phyloP scores from a whole-genome alignment of 169 alveolate species.

The Cryptosporidium ryanae region DNA sequence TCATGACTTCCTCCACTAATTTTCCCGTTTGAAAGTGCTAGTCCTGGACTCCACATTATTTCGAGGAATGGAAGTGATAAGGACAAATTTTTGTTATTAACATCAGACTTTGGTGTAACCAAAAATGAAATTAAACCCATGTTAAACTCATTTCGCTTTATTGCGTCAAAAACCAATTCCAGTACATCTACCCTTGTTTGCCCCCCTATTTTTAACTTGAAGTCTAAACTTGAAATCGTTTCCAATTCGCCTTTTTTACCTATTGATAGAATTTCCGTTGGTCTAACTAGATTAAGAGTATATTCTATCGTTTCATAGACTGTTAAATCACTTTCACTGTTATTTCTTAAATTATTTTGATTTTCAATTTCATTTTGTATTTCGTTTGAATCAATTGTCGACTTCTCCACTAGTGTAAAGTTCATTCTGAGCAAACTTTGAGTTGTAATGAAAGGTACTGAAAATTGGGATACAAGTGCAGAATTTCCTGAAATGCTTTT shows the following conservation, averaged over 20 bases:
- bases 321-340: too few relatives aligned
- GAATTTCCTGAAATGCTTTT: conserved; percentile 3
- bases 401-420: conserved; percentile 20
- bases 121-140: conserved; percentile 22
- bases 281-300: conserved; percentile 7
- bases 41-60: conserved; percentile 46
- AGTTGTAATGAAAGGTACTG: conserved; percentile 61
- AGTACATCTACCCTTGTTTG: conserved; percentile 19
- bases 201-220: conserved; percentile 21
- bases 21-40: conserved; percentile 22
- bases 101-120: background rate
- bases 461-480: conserved; percentile 58
- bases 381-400: background rate
- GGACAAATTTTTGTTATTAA: background rate
- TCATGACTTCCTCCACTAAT: conserved; percentile 50
- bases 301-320: conserved; percentile 13
- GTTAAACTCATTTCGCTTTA: background rate
- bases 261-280: background rate
- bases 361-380: background rate
- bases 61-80: conserved; percentile 48
- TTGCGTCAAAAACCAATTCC: conserved; percentile 9
- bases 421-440: conserved; percentile 32
- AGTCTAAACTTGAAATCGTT: conserved; percentile 23
- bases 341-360: too few relatives aligned
- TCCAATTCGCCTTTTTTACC: background rate